phyloP scores from a whole-genome alignment of 768 basidiomycete genomes.

The Atractiella rhizophila region DNA sequence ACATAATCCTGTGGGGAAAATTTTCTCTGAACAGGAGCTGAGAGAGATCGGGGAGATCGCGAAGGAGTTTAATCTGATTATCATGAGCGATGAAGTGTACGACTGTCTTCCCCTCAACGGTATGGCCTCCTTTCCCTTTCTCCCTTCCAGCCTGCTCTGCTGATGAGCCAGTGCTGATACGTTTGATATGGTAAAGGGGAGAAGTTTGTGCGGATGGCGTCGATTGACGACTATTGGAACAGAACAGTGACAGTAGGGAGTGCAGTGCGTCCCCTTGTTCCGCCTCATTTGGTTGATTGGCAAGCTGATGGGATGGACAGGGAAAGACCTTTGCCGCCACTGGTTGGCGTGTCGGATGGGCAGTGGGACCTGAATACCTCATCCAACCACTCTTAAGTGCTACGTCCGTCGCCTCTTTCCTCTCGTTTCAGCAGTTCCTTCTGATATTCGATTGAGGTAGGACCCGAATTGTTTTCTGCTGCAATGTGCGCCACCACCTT shows the following conservation, averaged over 20 bases:
- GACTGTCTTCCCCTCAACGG: constrained; percentile 72
- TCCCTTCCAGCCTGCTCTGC: too few relatives aligned
- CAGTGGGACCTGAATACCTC: constrained; percentile 58
- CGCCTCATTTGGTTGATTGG: background rate
- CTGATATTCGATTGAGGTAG: too few relatives aligned
- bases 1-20: background rate
- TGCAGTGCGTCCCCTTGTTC: too few relatives aligned
- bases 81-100: constrained; percentile 94
- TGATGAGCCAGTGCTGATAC: too few relatives aligned
- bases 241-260: constrained; percentile 68
- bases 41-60: constrained; percentile 46
- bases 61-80: constrained; percentile 63
- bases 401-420: too few relatives aligned
- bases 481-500: too few relatives aligned
- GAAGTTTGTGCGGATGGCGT: constrained; percentile 74
- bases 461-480: too few relatives aligned
- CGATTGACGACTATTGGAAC: constrained; percentile 94
- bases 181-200: too few relatives aligned
- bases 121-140: too few relatives aligned
- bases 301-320: too few relatives aligned
- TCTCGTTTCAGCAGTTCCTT: too few relatives aligned
- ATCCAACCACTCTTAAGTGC: too few relatives aligned
- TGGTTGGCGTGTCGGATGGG: constrained; percentile 90
- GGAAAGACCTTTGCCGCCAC: constrained; percentile 83
- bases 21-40: background rate